Evolutionary conservation across 345 rosid genomes (phyloP).

Genomic region (Rhizophora mangle): DNA sequence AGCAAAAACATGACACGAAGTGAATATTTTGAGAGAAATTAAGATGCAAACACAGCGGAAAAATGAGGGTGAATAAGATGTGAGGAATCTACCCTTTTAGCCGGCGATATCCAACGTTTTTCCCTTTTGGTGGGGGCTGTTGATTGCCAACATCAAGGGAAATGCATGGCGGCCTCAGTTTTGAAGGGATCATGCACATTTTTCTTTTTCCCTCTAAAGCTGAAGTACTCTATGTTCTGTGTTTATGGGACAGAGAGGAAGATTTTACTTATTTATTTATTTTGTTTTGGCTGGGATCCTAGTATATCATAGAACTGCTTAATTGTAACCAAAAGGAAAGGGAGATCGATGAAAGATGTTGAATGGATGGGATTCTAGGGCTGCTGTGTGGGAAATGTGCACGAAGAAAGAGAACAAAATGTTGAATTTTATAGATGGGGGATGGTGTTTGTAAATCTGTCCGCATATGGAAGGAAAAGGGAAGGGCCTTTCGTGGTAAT

Average conservation of each 20-base stretch:
- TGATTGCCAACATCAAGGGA: slow-evolving; percentile 3
- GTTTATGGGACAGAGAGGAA: neutral
- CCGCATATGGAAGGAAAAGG: slow-evolving; percentile 20
- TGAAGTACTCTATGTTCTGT: neutral
- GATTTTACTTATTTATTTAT: neutral
- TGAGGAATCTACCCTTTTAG: slow-evolving; percentile 28
- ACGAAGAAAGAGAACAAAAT: slow-evolving; percentile 7
- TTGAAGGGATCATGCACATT: slow-evolving; percentile 34
- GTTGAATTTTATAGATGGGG: slow-evolving; percentile 29
- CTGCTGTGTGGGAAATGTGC: neutral
- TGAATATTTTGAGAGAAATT: slow-evolving; percentile 4
- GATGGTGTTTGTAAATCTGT: slow-evolving; percentile 6
- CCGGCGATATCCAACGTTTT: slow-evolving; percentile 19
- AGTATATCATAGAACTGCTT: no score
- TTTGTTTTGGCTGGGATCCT: no score
- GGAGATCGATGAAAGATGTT: neutral
- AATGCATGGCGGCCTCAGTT: slow-evolving; percentile 5
- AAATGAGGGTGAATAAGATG: neutral
- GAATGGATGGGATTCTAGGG: neutral
- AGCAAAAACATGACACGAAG: neutral
- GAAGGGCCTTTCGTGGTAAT: slow-evolving; percentile 48
- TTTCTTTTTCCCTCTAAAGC: neutral
- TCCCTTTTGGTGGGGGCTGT: slow-evolving; percentile 20
- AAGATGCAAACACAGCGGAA: slow-evolving; percentile 13
- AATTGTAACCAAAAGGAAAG: neutral